These are phyloP conservation scores for Cryphonectria carpinicola DNA, from an alignment of 2,329 filamentous ascomycete species.

Conservation along the genomic window DNA sequence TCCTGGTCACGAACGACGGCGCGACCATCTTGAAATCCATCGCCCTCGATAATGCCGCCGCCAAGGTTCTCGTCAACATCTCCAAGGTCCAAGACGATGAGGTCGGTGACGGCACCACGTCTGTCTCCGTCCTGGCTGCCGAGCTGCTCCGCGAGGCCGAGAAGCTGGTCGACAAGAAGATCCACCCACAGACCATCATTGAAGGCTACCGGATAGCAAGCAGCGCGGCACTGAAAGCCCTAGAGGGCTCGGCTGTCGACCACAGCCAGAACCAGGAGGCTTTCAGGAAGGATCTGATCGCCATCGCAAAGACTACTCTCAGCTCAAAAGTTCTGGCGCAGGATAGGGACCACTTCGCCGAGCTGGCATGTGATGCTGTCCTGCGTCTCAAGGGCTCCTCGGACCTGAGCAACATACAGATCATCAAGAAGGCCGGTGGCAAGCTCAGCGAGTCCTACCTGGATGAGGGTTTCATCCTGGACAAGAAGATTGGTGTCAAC, in stretches of 20 bases:
- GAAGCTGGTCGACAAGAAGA: slow-evolving; percentile 96
- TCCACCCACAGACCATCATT: slow-evolving; percentile 99
- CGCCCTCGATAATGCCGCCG: slow-evolving; percentile 95
- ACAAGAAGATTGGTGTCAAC: slow-evolving; percentile 99
- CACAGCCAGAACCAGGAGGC: slow-evolving; percentile 81
- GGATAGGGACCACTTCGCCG: slow-evolving; percentile 88
- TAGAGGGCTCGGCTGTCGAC: slow-evolving; percentile 85
- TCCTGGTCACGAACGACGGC: slow-evolving; percentile 98
- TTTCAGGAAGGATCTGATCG: slow-evolving; percentile 86
- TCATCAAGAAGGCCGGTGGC: slow-evolving; percentile 98
- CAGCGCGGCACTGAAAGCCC: slow-evolving; percentile 79
- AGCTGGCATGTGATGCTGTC: slow-evolving; percentile 88
- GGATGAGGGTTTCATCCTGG: slow-evolving; percentile 96
- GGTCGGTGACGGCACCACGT: slow-evolving; percentile 96
- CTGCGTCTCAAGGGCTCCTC: slow-evolving; percentile 86
- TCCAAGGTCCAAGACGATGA: slow-evolving; percentile 99
- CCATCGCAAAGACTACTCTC: slow-evolving; percentile 92
- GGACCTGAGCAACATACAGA: slow-evolving; percentile 96
- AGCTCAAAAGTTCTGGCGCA: slow-evolving; percentile 97
- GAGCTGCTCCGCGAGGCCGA: slow-evolving; percentile 96
- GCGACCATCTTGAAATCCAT: slow-evolving; percentile 98
- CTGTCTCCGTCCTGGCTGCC: slow-evolving; percentile 92
- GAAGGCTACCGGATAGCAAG: slow-evolving; percentile 98
- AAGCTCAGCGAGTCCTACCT: slow-evolving; percentile 98
- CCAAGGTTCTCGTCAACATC: slow-evolving; percentile 98